Conservation (phyloP, 805 yeast species). For the Ogataea dorogensis region DNA sequence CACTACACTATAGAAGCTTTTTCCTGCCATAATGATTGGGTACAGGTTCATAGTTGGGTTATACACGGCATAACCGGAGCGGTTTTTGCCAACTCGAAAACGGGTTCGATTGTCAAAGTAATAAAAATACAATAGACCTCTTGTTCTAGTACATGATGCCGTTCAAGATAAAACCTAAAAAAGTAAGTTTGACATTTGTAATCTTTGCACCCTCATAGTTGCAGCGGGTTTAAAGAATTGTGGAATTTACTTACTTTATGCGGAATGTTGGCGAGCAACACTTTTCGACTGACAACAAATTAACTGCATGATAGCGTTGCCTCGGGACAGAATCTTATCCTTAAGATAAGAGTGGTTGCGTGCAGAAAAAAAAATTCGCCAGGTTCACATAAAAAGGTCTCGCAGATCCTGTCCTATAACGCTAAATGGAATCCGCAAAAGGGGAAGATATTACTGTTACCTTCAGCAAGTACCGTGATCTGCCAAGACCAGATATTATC, state of each 20-base stretch:
- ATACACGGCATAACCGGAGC: too few species aligned
- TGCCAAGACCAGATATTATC: conserved; percentile 21
- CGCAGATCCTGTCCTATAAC: not conserved
- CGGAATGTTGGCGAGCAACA: conserved; percentile 1
- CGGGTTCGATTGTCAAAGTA: not conserved
- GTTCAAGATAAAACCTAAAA: conserved; percentile 3
- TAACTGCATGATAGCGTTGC: conserved; percentile 1
- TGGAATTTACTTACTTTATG: conserved; percentile 5
- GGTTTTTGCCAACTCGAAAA: too few species aligned
- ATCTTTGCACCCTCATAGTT: too few species aligned
- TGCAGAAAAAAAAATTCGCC: not conserved
- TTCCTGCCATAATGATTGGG: conserved; percentile 6
- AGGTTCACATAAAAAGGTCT: not conserved
- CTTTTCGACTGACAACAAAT: too few species aligned
- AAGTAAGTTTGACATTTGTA: conserved; percentile 4
- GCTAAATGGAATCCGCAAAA: conserved; percentile 7
- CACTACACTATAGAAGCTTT: conserved; percentile 33
- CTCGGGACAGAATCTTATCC: not conserved
- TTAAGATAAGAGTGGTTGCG: not conserved
- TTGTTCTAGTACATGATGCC: conserved; percentile 10
- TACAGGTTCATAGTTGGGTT: too few species aligned
- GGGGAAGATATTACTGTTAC: conserved; percentile 16
- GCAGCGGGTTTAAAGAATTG: not conserved
- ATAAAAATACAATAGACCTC: not conserved
- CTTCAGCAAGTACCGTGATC: conserved; percentile 18